phyloP scores from a whole-genome alignment of 768 basidiomycete species.

The Boletus sensibilis region DNA sequence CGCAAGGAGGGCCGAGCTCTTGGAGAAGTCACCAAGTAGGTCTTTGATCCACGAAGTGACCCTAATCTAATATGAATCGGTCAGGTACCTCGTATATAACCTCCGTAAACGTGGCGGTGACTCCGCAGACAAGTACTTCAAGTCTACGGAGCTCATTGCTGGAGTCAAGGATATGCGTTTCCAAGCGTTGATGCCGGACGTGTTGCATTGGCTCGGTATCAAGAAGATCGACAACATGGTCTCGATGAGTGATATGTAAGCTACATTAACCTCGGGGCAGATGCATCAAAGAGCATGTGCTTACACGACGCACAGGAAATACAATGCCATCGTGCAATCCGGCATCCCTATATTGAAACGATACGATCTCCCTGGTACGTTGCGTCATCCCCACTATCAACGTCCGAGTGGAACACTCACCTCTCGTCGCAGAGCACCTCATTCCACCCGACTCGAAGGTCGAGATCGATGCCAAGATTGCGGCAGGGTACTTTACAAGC shows the following conservation, averaged over 20 bases:
- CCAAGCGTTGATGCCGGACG: constrained; percentile 93
- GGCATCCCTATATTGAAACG: constrained; percentile 80
- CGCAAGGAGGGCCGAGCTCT: constrained; percentile 91
- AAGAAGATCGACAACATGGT: constrained; percentile 88
- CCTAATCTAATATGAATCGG: background rate
- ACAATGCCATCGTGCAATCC: constrained; percentile 87
- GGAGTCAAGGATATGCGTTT: constrained; percentile 97
- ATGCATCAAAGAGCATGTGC: background rate
- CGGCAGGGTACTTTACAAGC: constrained; percentile 87
- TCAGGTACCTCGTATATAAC: constrained; percentile 91
- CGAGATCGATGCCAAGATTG: constrained; percentile 96
- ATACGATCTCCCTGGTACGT: constrained; percentile 82
- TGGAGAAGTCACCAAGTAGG: constrained; percentile 89
- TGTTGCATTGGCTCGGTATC: constrained; percentile 93
- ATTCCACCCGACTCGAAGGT: constrained; percentile 89
- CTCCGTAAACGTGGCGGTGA: constrained; percentile 93
- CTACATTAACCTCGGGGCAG: constrained; percentile 2
- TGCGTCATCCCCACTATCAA: no score
- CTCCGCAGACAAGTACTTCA: constrained; percentile 91
- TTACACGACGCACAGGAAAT: constrained; percentile 59
- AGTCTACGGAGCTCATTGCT: constrained; percentile 88
- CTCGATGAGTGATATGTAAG: constrained; percentile 80
- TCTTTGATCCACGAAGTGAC: constrained; percentile 5
- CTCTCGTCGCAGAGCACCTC: constrained; percentile 57
- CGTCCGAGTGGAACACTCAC: background rate